phyloP scores from a whole-genome alignment of 306 rosid genomes.

The Vachellia pachyceras region DNA sequence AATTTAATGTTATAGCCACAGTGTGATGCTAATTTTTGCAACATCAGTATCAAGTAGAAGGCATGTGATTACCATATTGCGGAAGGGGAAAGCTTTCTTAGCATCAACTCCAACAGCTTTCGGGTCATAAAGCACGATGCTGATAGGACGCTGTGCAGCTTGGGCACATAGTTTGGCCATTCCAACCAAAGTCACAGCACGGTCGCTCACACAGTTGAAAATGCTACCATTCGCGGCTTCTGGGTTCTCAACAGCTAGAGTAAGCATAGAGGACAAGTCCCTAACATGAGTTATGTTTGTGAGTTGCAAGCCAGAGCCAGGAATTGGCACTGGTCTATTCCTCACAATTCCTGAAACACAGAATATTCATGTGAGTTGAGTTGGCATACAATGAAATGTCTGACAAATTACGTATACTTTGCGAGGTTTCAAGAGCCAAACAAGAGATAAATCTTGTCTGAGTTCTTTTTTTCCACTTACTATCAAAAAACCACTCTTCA shows the following conservation, averaged over 20 bases:
- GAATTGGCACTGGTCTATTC: slow-evolving; percentile 87
- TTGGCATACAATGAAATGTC: neutral
- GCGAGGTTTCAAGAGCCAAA: neutral
- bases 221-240: slow-evolving; percentile 67
- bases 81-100: slow-evolving; percentile 95
- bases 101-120: slow-evolving; percentile 83
- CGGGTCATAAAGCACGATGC: slow-evolving; percentile 86
- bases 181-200: slow-evolving; percentile 91
- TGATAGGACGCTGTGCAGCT: slow-evolving; percentile 82
- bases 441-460: neutral
- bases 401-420: neutral
- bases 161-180: slow-evolving; percentile 89
- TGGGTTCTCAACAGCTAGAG: slow-evolving; percentile 83
- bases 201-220: slow-evolving; percentile 82
- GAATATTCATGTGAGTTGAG: neutral
- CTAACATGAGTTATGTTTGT: slow-evolving; percentile 82
- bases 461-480: slow-evolving; percentile 48
- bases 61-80: slow-evolving; percentile 60
- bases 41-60: neutral
- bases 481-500: slow-evolving; percentile 96
- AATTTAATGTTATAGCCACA: neutral
- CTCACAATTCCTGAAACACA: slow-evolving; percentile 78
- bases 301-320: slow-evolving; percentile 90
- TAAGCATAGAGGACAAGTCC: slow-evolving; percentile 87
- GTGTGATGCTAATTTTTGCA: neutral